phyloP scores from a whole-genome alignment of 2,329 filamentous ascomycete genomes.

The Purpureocillium takamizusanense region DNA sequence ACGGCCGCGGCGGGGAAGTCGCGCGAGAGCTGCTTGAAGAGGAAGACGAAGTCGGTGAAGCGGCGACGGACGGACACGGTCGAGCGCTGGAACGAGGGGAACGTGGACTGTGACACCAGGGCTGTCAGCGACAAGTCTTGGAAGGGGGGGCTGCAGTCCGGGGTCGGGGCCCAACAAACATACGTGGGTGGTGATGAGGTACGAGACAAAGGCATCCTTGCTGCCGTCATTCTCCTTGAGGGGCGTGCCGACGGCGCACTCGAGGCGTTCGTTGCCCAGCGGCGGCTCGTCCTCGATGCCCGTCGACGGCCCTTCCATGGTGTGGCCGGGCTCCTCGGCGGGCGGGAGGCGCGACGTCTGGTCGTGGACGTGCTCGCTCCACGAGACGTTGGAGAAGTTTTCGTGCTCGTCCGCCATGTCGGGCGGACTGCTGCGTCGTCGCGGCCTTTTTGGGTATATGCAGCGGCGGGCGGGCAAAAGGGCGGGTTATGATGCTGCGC shows the following conservation, averaged over 20 bases:
- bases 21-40: slow-evolving; percentile 80
- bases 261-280: slow-evolving; percentile 64
- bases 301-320: slow-evolving; percentile 35
- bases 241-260: slow-evolving; percentile 74
- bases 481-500: too few relatives aligned
- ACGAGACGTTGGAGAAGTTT: slow-evolving; percentile 75
- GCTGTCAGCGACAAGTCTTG: slow-evolving; percentile 4
- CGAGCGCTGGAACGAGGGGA: slow-evolving; percentile 81
- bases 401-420: slow-evolving; percentile 41
- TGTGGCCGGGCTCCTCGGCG: slow-evolving; percentile 17
- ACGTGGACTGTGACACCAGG: slow-evolving; percentile 60
- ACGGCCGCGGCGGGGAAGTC: slow-evolving; percentile 91
- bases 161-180: not conserved
- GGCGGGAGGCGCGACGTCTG: slow-evolving; percentile 19
- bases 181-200: slow-evolving; percentile 86
- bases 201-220: slow-evolving; percentile 94
- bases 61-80: slow-evolving; percentile 75
- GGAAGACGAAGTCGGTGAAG: slow-evolving; percentile 96
- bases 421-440: too few relatives aligned
- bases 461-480: too few relatives aligned
- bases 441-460: too few relatives aligned
- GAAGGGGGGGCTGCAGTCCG: not conserved
- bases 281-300: slow-evolving; percentile 49
- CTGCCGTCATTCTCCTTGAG: slow-evolving; percentile 95
- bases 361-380: slow-evolving; percentile 51